These are phyloP conservation scores for Tephrocybe sp. DNA, from an alignment of 768 basidiomycete species.

Conservation along the genomic window DNA sequence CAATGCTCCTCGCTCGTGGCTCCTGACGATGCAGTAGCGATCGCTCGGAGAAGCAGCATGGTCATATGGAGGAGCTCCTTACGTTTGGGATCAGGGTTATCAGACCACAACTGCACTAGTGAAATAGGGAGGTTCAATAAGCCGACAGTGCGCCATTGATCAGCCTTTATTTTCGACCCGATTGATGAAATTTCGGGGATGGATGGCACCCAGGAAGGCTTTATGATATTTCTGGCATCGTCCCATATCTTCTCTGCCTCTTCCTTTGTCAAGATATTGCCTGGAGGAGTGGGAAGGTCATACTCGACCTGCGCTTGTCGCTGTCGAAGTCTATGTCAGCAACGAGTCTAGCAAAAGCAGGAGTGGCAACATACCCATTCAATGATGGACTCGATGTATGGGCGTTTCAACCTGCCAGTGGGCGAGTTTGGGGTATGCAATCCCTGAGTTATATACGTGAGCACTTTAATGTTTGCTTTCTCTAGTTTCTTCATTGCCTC, in stretches of 20 bases:
- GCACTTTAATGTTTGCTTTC: too few species aligned
- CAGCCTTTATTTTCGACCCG: conserved; percentile 29
- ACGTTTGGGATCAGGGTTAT: conserved; percentile 13
- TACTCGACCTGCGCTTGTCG: not conserved
- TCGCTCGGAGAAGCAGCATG: conserved; percentile 32
- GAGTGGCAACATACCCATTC: too few species aligned
- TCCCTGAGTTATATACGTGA: too few species aligned
- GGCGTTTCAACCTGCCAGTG: too few species aligned
- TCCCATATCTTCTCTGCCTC: conserved; percentile 7
- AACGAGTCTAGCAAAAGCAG: too few species aligned
- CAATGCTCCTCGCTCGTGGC: not conserved
- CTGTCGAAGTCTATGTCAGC: too few species aligned
- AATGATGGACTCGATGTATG: too few species aligned
- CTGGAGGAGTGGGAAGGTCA: not conserved
- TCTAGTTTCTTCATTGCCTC: too few species aligned
- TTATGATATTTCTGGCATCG: conserved; percentile 8
- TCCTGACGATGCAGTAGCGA: conserved; percentile 21
- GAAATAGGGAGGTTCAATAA: conserved; percentile 33
- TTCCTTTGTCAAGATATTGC: conserved; percentile 2
- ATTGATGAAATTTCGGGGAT: conserved; percentile 14
- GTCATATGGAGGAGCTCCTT: conserved; percentile 26
- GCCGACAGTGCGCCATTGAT: conserved; percentile 34
- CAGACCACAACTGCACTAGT: conserved; percentile 33
- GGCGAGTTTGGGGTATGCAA: too few species aligned
- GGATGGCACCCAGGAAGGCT: conserved; percentile 27